Evolutionary conservation across 176 grass and related monocot species (phyloP).

Genomic region (Bothriochloa decipiens): DNA sequence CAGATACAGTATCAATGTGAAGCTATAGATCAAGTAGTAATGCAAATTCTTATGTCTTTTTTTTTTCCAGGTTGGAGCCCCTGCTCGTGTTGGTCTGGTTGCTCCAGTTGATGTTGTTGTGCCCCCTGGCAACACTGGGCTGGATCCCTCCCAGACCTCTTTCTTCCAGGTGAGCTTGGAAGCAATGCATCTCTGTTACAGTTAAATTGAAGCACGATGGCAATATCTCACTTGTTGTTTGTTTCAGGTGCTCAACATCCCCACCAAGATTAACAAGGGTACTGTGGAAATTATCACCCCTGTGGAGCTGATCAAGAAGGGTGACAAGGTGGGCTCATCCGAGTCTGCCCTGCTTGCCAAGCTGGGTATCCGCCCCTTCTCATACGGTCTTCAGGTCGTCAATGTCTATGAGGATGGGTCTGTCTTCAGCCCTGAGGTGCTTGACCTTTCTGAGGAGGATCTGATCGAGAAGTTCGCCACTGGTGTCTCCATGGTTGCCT

Average conservation of each 20-base stretch:
- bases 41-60: not conserved
- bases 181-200: not conserved
- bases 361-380: conserved; percentile 81
- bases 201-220: not conserved
- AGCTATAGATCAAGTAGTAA: not conserved
- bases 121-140: conserved; percentile 79
- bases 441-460: conserved; percentile 79
- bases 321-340: conserved; percentile 83
- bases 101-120: conserved; percentile 88
- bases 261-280: conserved; percentile 96
- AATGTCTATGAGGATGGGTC: conserved; percentile 72
- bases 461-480: conserved; percentile 62
- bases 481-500: conserved; percentile 76
- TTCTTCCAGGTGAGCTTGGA: conserved; percentile 72
- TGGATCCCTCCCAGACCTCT: conserved; percentile 90
- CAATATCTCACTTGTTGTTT: not conserved
- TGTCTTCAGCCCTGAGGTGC: conserved; percentile 85
- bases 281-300: conserved; percentile 88
- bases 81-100: conserved; percentile 85
- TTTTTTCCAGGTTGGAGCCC: conserved; percentile 69
- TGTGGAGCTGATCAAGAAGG: conserved; percentile 83
- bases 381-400: conserved; percentile 68
- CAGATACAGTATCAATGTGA: not conserved
- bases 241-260: conserved; percentile 82
- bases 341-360: conserved; percentile 85